Evolutionary conservation across 805 yeast species (phyloP), one percentile per base, ranked within the genome.

Genomic region (Lachancea nothofagi): DNA sequence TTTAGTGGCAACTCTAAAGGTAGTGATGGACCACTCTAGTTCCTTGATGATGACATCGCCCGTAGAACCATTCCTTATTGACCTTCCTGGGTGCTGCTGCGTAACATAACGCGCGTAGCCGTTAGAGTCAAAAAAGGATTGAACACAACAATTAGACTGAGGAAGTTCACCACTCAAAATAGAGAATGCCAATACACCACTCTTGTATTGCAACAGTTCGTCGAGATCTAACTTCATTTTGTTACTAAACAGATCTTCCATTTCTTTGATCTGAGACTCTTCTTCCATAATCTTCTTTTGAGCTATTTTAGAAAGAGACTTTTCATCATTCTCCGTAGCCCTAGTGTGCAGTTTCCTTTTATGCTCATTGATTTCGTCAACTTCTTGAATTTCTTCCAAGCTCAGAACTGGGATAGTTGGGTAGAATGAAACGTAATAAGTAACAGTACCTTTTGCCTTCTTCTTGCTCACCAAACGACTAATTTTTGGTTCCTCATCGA

Each of bases 331-430:
- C 13, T 48, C 57, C 14, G 41, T 50, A 23, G 49, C 57, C 30
- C 48, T 48, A 19, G 33, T 57, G 25, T 64, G 64, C 7, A 61
- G 64, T 28, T 58, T 65, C 23, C 58, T 59, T 40, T 55, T 63
- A 55, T 65, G 62, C 38, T 59, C 67, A 36, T 60, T 58, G 21
- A 64, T 65, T 38, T 69, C 65, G 45, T 69, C 71, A 38, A 72
- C 77, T 51, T 79, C 88, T 42, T 67, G 70, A 29, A 76, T 67
- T 48, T 87, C 96, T 40, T 78, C 81, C 30, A 87, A 78, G 26
- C 86, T 75, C 66, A 79, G 70, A n/a, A 89, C 82, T 6, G 89
- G 86, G 38, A 83, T 61, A 9, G 81, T 65, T 23, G 98, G 98
- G 65, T 78, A 89, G 69, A 90, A 93, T 2, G 94, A 75, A 41